A percentile compares a stretch with the other conserved stretches of the same genome.
Conservation (phyloP, 2,329 filamentous ascomycete genomes). For the Claviceps maximensis region DNA sequence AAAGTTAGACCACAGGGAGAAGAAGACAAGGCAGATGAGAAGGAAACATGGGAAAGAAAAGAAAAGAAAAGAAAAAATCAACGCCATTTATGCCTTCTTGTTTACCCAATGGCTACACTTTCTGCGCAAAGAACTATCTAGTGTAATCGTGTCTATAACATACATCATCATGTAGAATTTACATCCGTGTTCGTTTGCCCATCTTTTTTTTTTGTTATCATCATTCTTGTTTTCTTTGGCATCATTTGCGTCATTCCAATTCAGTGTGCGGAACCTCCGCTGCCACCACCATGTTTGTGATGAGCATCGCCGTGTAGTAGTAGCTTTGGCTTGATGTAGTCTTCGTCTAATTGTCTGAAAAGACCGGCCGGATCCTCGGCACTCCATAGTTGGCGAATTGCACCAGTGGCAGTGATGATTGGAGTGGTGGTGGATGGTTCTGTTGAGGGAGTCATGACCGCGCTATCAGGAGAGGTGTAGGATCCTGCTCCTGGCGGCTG, state of each 20-base stretch:
- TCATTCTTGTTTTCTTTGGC: background rate
- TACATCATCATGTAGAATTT: background rate
- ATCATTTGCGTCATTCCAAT: background rate
- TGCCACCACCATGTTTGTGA: constrained; percentile 11
- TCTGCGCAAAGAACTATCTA: background rate
- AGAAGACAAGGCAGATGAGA: too few relatives aligned
- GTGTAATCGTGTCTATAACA: background rate
- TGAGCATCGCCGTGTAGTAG: constrained; percentile 55
- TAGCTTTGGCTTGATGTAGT: constrained; percentile 86
- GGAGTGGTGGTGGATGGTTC: constrained; percentile 18
- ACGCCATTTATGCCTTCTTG: too few relatives aligned
- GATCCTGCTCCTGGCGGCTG: constrained; percentile 7
- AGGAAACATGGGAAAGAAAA: too few relatives aligned
- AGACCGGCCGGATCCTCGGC: constrained; percentile 80
- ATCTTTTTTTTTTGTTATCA: background rate
- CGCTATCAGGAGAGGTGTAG: constrained; percentile 10
- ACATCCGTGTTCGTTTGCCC: background rate
- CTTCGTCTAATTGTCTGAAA: constrained; percentile 88
- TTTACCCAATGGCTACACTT: too few relatives aligned
- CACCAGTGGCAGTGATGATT: constrained; percentile 57
- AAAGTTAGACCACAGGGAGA: too few relatives aligned
- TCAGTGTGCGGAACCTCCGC: constrained; percentile 9
- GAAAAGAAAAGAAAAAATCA: too few relatives aligned
- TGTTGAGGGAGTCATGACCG: constrained; percentile 17
- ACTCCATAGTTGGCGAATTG: constrained; percentile 69